Conservation (phyloP, 495 filamentous ascomycete species). For the Aspergillus coremiiformis region DNA sequence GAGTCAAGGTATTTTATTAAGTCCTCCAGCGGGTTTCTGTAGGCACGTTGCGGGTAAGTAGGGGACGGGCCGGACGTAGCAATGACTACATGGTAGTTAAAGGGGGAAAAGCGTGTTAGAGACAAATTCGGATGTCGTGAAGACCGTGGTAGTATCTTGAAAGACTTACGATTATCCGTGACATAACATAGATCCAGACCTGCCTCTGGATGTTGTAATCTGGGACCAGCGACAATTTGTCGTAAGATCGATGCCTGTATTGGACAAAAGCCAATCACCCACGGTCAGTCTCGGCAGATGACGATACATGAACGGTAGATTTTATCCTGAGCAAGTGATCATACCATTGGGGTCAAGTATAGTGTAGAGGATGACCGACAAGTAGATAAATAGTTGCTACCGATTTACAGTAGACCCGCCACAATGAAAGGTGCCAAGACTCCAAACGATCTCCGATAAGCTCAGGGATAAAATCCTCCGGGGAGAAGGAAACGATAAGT, state of each 20-base stretch:
- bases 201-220: slow-evolving; percentile 74
- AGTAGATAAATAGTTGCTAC: background rate
- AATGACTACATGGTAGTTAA: slow-evolving; percentile 41
- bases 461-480: background rate
- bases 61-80: slow-evolving; percentile 78
- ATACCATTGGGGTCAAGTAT: background rate
- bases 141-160: background rate
- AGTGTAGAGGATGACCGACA: background rate
- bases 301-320: background rate
- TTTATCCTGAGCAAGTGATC: background rate
- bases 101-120: background rate
- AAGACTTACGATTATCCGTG: slow-evolving; percentile 56
- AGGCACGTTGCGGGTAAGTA: slow-evolving; percentile 82
- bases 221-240: slow-evolving; percentile 72
- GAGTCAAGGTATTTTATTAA: slow-evolving; percentile 80
- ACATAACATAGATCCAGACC: slow-evolving; percentile 95
- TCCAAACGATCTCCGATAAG: background rate
- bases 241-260: slow-evolving; percentile 58
- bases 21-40: slow-evolving; percentile 82
- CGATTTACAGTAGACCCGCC: background rate
- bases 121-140: background rate
- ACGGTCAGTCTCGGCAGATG: slow-evolving; percentile 17
- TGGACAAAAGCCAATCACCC: slow-evolving; percentile 10
- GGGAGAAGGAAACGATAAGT: background rate
- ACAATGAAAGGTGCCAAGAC: background rate